These are phyloP conservation scores for Sicyos edulis DNA, from an alignment of 306 rosid species.

Conservation along the genomic window DNA sequence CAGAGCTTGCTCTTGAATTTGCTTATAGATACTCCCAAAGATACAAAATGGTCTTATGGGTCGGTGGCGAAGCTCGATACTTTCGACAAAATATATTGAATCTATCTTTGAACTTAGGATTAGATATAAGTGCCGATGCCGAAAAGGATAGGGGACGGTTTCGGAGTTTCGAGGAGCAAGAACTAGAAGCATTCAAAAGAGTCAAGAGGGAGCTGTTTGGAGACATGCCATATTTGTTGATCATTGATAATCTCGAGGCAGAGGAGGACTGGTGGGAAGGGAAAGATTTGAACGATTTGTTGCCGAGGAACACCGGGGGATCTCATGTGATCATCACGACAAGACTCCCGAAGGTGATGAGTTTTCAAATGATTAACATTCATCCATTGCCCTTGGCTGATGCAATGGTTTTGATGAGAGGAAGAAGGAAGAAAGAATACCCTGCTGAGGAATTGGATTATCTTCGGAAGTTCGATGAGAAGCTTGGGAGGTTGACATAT, in stretches of 20 bases:
- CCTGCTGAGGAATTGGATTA: constrained; percentile 45
- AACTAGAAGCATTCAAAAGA: constrained; percentile 73
- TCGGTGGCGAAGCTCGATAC: constrained; percentile 74
- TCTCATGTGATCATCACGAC: constrained; percentile 75
- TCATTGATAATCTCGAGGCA: constrained; percentile 80
- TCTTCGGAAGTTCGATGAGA: constrained; percentile 54
- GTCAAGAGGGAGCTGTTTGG: constrained; percentile 74
- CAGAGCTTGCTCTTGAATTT: constrained; percentile 73
- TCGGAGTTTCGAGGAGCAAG: constrained; percentile 87
- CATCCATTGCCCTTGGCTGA: constrained; percentile 51
- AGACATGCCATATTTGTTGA: constrained; percentile 67
- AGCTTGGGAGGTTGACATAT: constrained; percentile 60
- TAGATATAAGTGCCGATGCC: constrained; percentile 73
- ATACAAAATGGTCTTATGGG: constrained; percentile 86
- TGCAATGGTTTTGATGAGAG: constrained; percentile 66
- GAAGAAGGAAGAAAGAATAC: constrained; percentile 66
- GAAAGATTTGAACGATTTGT: constrained; percentile 62
- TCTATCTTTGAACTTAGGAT: constrained; percentile 52
- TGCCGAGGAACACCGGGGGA: constrained; percentile 71
- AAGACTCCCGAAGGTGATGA: constrained; percentile 54
- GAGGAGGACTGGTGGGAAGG: constrained; percentile 90
- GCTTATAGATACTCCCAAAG: constrained; percentile 62
- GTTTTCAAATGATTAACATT: constrained; percentile 55
- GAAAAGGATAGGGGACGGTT: constrained; percentile 68
- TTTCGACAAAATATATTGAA: constrained; percentile 71